Evolutionary conservation across 345 rosid species (phyloP).

Genomic region (Boechera divaricarpa): DNA sequence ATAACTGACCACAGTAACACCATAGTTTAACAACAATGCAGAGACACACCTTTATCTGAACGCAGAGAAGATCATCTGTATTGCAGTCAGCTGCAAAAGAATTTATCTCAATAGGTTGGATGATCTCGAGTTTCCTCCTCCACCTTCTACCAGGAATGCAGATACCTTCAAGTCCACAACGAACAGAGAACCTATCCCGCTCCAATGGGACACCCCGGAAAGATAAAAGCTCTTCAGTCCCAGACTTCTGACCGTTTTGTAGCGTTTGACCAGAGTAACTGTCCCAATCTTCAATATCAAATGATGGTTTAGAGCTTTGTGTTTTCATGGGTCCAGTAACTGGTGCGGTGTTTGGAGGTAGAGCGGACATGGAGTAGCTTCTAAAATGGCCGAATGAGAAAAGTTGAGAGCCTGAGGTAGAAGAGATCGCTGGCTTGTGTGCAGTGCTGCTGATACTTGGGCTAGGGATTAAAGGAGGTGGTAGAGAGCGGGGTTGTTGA

Average conservation of each 20-base stretch:
- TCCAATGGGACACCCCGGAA: slow-evolving; percentile 89
- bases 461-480: slow-evolving; percentile 60
- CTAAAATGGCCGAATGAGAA: slow-evolving; percentile 86
- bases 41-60: slow-evolving; percentile 85
- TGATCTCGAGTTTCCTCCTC: slow-evolving; percentile 87
- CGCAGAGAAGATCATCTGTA: slow-evolving; percentile 91
- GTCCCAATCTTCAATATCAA: slow-evolving; percentile 84
- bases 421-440: slow-evolving; percentile 56
- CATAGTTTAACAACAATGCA: slow-evolving; percentile 19
- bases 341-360: slow-evolving; percentile 76
- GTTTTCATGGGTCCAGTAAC: slow-evolving; percentile 61
- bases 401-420: slow-evolving; percentile 87
- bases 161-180: slow-evolving; percentile 95
- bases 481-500: slow-evolving; percentile 59
- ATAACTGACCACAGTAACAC: slow-evolving; percentile 23
- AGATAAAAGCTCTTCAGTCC: slow-evolving; percentile 73
- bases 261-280: slow-evolving; percentile 61
- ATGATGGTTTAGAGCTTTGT: slow-evolving; percentile 75
- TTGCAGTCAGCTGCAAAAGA: slow-evolving; percentile 89
- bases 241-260: slow-evolving; percentile 52
- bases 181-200: slow-evolving; percentile 86
- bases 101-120: slow-evolving; percentile 88
- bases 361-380: slow-evolving; percentile 97
- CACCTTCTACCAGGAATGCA: slow-evolving; percentile 92
- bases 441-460: slow-evolving; percentile 61